Percentiles rank a stretch among this genome's conserved stretches.
phyloP scores from a whole-genome alignment of 345 rosid species.

The Populus simonii region DNA sequence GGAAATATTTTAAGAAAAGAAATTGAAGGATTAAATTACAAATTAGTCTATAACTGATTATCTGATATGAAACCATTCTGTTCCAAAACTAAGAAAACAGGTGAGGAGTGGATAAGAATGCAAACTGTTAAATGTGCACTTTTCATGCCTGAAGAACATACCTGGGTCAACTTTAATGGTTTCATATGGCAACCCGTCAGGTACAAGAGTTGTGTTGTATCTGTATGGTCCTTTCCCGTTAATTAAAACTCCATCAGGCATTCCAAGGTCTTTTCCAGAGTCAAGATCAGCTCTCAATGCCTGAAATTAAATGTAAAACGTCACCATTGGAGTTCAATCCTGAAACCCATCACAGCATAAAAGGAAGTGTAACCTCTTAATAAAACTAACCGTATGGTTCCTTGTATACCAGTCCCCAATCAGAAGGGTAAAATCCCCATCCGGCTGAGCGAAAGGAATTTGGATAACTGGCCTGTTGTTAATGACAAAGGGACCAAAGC shows the following conservation, averaged over 20 bases:
- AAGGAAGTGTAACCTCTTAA: background rate
- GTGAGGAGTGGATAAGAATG: background rate
- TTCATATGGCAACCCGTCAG: slow-evolving; percentile 71
- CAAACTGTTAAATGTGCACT: background rate
- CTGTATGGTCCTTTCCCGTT: slow-evolving; percentile 91
- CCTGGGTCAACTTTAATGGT: slow-evolving; percentile 77
- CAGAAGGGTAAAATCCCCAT: slow-evolving; percentile 59
- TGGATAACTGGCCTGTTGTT: slow-evolving; percentile 57
- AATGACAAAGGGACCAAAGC: slow-evolving; percentile 74
- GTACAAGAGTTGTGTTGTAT: slow-evolving; percentile 68
- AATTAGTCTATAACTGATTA: background rate
- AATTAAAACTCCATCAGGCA: slow-evolving; percentile 96
- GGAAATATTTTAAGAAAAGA: background rate
- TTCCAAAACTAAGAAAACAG: background rate
- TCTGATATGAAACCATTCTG: slow-evolving; percentile 1
- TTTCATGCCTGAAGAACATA: slow-evolving; percentile 9
- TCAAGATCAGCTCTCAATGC: slow-evolving; percentile 67
- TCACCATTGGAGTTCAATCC: slow-evolving; percentile 7
- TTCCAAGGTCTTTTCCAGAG: slow-evolving; percentile 80
- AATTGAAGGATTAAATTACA: background rate
- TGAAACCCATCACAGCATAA: background rate
- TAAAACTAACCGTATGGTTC: slow-evolving; percentile 66
- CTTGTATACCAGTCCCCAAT: slow-evolving; percentile 90
- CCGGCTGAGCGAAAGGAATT: slow-evolving; percentile 78
- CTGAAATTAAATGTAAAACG: slow-evolving; percentile 31